Percentiles rank a stretch among this genome's conserved stretches.
Evolutionary conservation across 805 yeast species (phyloP).

Genomic region (Metschnikowia sp.): DNA sequence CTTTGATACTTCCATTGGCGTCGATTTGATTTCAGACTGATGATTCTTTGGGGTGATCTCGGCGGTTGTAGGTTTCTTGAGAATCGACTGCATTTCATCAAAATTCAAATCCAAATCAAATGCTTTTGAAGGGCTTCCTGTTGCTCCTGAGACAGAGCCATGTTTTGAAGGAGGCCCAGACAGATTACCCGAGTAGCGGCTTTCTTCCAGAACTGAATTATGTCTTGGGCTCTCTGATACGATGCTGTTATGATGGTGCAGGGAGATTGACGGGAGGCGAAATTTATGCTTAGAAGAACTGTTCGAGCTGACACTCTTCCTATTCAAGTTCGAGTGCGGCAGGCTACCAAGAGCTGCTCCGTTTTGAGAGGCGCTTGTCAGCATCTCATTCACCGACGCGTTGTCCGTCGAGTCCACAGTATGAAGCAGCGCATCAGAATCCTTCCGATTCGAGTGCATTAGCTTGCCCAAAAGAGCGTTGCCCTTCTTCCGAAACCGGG

Average conservation of each 20-base stretch:
- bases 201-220: conserved; percentile 14
- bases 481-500: conserved; percentile 39
- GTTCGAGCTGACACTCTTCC: conserved; percentile 12
- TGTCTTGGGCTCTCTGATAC: conserved; percentile 7
- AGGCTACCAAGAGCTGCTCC: background rate
- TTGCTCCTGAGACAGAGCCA: conserved; percentile 14
- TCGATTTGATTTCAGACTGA: background rate
- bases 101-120: conserved; percentile 47
- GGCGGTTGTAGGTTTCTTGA: conserved; percentile 24
- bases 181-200: conserved; percentile 12
- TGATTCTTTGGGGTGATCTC: background rate
- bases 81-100: conserved; percentile 50
- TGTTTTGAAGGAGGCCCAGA: conserved; percentile 10
- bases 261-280: conserved; percentile 33
- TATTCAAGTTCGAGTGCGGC: background rate
- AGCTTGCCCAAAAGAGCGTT: conserved; percentile 37
- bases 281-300: conserved; percentile 32
- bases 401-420: conserved; percentile 4
- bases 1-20: background rate
- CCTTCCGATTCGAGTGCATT: conserved; percentile 34
- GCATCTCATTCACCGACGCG: background rate
- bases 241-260: conserved; percentile 25
- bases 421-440: conserved; percentile 20
- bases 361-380: conserved; percentile 1
- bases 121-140: conserved; percentile 14